Base-by-base conservation (phyloP, 805 yeast genomes). In the Saccharomycopsis selenospora region DNA sequence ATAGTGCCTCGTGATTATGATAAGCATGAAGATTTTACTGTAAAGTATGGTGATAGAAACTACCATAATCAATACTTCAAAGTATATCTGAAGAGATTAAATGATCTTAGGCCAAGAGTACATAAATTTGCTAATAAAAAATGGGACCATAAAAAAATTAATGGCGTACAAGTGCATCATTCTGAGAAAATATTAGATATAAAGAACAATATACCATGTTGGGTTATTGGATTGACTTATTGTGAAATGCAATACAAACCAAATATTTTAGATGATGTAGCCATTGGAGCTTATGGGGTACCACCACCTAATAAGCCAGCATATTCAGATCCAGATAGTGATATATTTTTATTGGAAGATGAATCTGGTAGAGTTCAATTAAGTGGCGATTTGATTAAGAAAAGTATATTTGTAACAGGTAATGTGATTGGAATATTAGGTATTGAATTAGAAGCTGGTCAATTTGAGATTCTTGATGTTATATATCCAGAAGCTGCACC, bases 211-310 rank as follows among this genome's bases (percentile, higher is more conserved):
- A 72, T 76, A 51, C 73, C 83, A 17, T 75, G 86, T 53, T 93
- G 91, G 91, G 80, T 88, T 10, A 72, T 83, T 23, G 99, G 99
- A 2, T 87, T 97, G 0, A 72, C 90, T 0, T 88, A 83, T 59
- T 75, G 86, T 57, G 96, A 90, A 52, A 74, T 87, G 81, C 80
- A 79, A 59, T 78, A 79, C 59, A 93, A 93, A 60, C 89, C 96
- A 3, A 84, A 90, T 61, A 81, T 93, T 45, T 66, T 93, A 48
- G 77, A 79, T 40, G 98, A 93, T 53, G 89, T 91, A 6, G 79
- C 84, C 27, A 74, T 73, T 46, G 74, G 70, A 42, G 61, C 65
- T 10, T 67, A 63, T 51, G 70, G 74, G 55, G 73, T 65, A 28
- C 75, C 69, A 2, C 65, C 47, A 53, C 47, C 49, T 59, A 42